A percentile compares a stretch with the other conserved stretches of the same genome.
Conservation (phyloP, 768 basidiomycete species). For the Naematelia encephala region DNA sequence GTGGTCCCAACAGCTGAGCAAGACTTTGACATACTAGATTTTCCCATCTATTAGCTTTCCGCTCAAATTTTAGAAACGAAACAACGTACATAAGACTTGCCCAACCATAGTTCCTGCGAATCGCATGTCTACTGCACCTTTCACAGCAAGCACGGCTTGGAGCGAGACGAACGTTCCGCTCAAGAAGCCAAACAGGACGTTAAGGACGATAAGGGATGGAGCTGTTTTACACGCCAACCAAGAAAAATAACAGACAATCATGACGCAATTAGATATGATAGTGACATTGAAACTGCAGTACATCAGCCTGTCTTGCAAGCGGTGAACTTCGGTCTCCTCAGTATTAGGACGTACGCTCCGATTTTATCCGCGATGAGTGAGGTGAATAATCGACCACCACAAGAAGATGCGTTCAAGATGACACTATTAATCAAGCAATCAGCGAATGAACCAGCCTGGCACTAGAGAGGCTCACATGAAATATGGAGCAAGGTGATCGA, state of each 20-base stretch:
- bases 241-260: constrained; percentile 14
- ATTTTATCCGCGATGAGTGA: constrained; percentile 14
- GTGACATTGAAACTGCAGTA: constrained; percentile 18
- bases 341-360: constrained; percentile 7
- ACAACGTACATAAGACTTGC: constrained; percentile 25
- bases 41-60: no score
- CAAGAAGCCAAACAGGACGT: constrained; percentile 17
- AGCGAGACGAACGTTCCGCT: constrained; percentile 21
- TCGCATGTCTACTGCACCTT: constrained; percentile 14
- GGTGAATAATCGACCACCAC: constrained; percentile 9
- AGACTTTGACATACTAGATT: constrained; percentile 14
- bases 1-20: constrained; percentile 17
- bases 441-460: not conserved
- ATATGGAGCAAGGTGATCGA: constrained; percentile 24
- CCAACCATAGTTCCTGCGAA: constrained; percentile 25
- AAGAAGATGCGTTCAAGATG: constrained; percentile 15
- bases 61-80: no score
- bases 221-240: constrained; percentile 17
- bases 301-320: constrained; percentile 6
- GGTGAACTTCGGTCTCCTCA: no score
- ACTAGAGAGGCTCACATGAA: constrained; percentile 18
- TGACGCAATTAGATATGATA: constrained; percentile 8
- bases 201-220: constrained; percentile 9
- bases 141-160: constrained; percentile 13
- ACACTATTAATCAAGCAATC: constrained; percentile 7